These are phyloP conservation scores for Ceratobasidium sp. DNA, from an alignment of 1,284 basidiomycete species.

Conservation along the genomic window DNA sequence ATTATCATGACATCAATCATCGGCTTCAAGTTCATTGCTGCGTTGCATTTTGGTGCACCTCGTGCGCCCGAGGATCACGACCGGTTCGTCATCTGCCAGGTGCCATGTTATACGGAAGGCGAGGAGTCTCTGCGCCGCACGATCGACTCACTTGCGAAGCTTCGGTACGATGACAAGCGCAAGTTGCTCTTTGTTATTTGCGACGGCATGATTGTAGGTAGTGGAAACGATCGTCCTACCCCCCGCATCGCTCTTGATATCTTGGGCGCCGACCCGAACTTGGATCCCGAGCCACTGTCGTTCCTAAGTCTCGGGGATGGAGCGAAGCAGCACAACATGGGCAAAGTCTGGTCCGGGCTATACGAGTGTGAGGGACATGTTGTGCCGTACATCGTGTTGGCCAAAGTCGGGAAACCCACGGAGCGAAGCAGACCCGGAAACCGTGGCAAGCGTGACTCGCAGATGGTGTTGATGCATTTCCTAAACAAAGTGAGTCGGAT, in stretches of 20 bases:
- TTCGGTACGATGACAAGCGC: constrained; percentile 98
- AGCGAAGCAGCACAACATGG: constrained; percentile 96
- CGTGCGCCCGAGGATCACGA: constrained; percentile 95
- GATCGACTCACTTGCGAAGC: constrained; percentile 91
- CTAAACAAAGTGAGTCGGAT: constrained; percentile 78
- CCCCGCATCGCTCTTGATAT: constrained; percentile 96
- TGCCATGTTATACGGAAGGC: constrained; percentile 97
- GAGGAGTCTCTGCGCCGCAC: constrained; percentile 86
- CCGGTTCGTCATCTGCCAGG: constrained; percentile 98
- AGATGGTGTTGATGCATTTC: constrained; percentile 96
- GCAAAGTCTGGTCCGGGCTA: constrained; percentile 95
- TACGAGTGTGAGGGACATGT: constrained; percentile 96
- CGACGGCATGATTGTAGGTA: constrained; percentile 98
- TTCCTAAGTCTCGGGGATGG: constrained; percentile 95
- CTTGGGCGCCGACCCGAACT: constrained; percentile 89
- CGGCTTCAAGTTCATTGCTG: constrained; percentile 97
- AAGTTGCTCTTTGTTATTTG: constrained; percentile 95
- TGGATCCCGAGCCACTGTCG: constrained; percentile 93
- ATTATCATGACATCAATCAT: constrained; percentile 95
- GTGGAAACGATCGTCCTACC: constrained; percentile 89
- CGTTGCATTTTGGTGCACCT: constrained; percentile 83
- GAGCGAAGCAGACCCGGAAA: constrained; percentile 94
- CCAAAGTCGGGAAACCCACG: constrained; percentile 94
- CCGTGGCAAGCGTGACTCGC: constrained; percentile 95
- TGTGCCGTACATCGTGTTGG: constrained; percentile 95